Conservation (phyloP, 2,329 filamentous ascomycete genomes). For the Paecilomyces variotii region DNA sequence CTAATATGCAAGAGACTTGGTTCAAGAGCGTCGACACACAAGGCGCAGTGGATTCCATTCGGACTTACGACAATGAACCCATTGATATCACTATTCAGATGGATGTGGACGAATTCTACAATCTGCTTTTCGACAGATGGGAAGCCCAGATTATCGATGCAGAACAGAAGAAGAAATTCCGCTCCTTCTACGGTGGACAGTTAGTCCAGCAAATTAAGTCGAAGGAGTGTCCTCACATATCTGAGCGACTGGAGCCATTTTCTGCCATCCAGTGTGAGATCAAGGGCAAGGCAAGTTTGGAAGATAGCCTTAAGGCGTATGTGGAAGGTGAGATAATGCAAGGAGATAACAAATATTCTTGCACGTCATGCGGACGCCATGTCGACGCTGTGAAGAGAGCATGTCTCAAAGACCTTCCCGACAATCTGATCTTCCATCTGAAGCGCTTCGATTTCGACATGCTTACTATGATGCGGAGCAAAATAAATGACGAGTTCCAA, state of each 20-base stretch:
- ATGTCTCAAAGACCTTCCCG: slow-evolving; percentile 83
- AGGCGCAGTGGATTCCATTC: slow-evolving; percentile 65
- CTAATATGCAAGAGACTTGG: slow-evolving; percentile 74
- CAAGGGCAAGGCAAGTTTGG: slow-evolving; percentile 74
- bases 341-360: slow-evolving; percentile 98
- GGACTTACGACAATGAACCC: slow-evolving; percentile 69
- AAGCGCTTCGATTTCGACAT: slow-evolving; percentile 52
- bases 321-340: slow-evolving; percentile 95
- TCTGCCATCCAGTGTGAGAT: slow-evolving; percentile 95
- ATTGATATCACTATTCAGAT: slow-evolving; percentile 90
- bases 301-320: slow-evolving; percentile 89
- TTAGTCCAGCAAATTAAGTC: slow-evolving; percentile 93
- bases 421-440: slow-evolving; percentile 91
- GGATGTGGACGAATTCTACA: slow-evolving; percentile 98
- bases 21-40: slow-evolving; percentile 65
- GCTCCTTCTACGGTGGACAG: slow-evolving; percentile 82
- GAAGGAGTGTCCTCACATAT: slow-evolving; percentile 89
- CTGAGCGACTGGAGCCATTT: slow-evolving; percentile 81
- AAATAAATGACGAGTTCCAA: slow-evolving; percentile 91
- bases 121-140: slow-evolving; percentile 83
- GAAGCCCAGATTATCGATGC: slow-evolving; percentile 67
- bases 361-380: slow-evolving; percentile 76
- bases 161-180: slow-evolving; percentile 64
- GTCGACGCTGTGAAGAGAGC: slow-evolving; percentile 91
- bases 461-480: slow-evolving; percentile 66